Evolutionary conservation across 192 early-diverging fungal species (phyloP).

Genomic region (Coemansia sp.): DNA sequence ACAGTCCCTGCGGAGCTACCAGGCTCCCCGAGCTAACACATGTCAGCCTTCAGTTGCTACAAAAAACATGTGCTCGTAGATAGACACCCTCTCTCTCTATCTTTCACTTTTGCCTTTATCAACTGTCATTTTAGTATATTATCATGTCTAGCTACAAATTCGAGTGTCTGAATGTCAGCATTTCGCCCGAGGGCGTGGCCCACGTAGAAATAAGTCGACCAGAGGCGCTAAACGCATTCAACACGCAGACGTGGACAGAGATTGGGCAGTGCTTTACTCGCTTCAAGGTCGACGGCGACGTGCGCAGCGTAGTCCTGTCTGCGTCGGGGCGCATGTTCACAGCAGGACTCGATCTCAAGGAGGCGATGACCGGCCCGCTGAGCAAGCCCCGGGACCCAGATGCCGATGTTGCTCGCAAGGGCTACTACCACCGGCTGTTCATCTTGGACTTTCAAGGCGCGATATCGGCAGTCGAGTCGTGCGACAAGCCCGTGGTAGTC

Average conservation of each 20-base stretch:
- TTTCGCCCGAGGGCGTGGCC: constrained; percentile 64
- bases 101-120: neutral
- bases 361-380: constrained; percentile 29
- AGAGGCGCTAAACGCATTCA: constrained; percentile 82
- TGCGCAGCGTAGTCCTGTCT: constrained; percentile 77
- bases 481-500: constrained; percentile 88
- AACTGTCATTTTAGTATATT: neutral
- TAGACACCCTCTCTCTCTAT: neutral
- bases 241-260: constrained; percentile 66
- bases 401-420: constrained; percentile 32
- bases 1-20: neutral
- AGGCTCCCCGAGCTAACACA: neutral
- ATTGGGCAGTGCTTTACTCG: constrained; percentile 62
- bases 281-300: constrained; percentile 63
- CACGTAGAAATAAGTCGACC: constrained; percentile 86
- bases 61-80: neutral
- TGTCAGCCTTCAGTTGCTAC: neutral
- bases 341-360: constrained; percentile 86
- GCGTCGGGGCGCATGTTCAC: constrained; percentile 80
- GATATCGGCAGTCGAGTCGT: constrained; percentile 79
- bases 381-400: constrained; percentile 7
- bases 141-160: constrained; percentile 49
- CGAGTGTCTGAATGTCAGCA: constrained; percentile 63
- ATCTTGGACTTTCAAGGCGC: constrained; percentile 62
- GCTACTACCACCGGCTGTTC: constrained; percentile 54